Conservation (phyloP, 305 asterid genomes). For the Coffea humblotiana region DNA sequence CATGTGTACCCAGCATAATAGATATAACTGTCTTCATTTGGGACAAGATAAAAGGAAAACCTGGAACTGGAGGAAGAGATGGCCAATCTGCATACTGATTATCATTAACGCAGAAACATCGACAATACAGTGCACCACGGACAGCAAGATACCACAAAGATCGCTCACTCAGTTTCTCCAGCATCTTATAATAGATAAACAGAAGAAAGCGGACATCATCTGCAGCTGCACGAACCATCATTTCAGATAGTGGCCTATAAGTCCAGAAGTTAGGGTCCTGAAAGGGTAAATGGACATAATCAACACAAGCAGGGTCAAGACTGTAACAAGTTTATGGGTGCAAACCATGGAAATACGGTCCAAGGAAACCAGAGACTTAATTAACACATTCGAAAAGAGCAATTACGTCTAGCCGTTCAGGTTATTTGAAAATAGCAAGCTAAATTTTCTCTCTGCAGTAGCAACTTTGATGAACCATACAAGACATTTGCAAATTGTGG, state of each 20-base stretch:
- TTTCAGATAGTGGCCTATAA: constrained; percentile 80
- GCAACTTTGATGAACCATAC: not conserved
- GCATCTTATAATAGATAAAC: constrained; percentile 69
- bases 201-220: constrained; percentile 97
- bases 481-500: not conserved
- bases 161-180: constrained; percentile 67
- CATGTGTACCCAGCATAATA: not conserved
- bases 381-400: constrained; percentile 1
- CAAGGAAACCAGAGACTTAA: not conserved
- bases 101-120: constrained; percentile 84
- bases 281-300: constrained; percentile 25
- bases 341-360: not conserved
- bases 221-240: constrained; percentile 96
- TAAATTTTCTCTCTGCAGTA: not conserved
- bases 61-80: constrained; percentile 80
- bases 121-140: constrained; percentile 94
- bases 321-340: not conserved
- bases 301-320: constrained; percentile 15
- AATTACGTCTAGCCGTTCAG: not conserved
- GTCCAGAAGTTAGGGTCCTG: constrained; percentile 96
- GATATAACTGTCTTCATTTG: not conserved
- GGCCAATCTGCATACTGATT: constrained; percentile 78
- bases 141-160: constrained; percentile 87
- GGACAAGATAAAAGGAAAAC: constrained; percentile 34
- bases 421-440: not conserved